Base-by-base conservation (phyloP, 2,329 filamentous ascomycete genomes). In the Macroventuria anomochaeta region DNA sequence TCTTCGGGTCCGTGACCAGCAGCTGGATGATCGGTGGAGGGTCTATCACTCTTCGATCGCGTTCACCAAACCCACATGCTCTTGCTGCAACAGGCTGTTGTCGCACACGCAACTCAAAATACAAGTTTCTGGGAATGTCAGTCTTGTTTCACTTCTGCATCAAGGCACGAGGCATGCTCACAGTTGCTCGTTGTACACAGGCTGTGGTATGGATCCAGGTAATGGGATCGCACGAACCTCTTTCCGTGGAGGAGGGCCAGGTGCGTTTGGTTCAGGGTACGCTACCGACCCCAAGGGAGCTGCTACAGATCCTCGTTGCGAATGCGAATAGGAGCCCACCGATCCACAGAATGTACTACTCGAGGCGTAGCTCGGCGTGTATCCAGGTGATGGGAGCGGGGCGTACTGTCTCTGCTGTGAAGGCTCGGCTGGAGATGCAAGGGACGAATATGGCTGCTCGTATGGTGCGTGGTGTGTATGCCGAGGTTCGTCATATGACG, bases 11-110 rank as follows among this genome's bases (percentile, higher is more conserved):
- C 44, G 85, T 83, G 50, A 91, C 83, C 23, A 80, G 78, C 39
- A 93, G 82, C 69, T 93, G 86, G 18, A 95, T 83, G 66, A 95
- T 93, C 12, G 90, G 90, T 2, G 90, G 90, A 33, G 90, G 90
- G 68, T 95, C 90, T 58, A 95, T 90, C 13, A 92, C 89, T 57
- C 90, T 83, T 32, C 90, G 84, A 69, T 95, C 90, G 59, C 90
- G 82, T 74, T 93, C 90, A 55, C 90, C 90, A 70, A 92, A 93
- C 1, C 90, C 90, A 66, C 90, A 95, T 34, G 89, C 90, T 62
- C 90, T 82, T 46, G 90, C 90, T 1, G 89, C 89, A 15, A 85
- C 80, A 7, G 90, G 90, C 67, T 93, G 90, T 72, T 95, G 90
- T 42, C 90, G 86, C 57, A 93, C 85, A 37, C 73, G 77, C 51